Evolutionary conservation across 2,329 filamentous ascomycete species (phyloP).

Genomic region (Cadophora sp.): DNA sequence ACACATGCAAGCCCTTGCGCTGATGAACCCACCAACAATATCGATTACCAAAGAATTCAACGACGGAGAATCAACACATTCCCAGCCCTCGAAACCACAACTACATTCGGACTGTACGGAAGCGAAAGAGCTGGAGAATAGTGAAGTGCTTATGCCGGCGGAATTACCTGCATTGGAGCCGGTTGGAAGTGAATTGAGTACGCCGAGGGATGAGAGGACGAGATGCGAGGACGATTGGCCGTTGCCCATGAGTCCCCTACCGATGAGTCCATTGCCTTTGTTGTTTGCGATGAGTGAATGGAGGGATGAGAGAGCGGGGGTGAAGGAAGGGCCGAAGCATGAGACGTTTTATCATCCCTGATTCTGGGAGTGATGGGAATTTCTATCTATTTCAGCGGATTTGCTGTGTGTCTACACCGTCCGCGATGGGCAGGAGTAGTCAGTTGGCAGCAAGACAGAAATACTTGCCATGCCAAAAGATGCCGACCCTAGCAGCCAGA

Average conservation of each 20-base stretch:
- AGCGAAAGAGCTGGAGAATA: constrained; percentile 34
- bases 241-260: constrained; percentile 25
- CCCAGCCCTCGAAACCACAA: constrained; percentile 29
- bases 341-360: constrained; percentile 42
- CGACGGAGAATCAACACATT: neutral
- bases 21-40: neutral
- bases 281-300: constrained; percentile 38
- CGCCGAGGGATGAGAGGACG: constrained; percentile 25
- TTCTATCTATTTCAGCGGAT: too few species aligned
- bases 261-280: constrained; percentile 35
- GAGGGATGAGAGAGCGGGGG: constrained; percentile 35
- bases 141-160: constrained; percentile 31
- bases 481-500: too few species aligned
- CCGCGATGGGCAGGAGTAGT: too few species aligned
- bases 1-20: constrained; percentile 22
- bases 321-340: constrained; percentile 31
- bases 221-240: constrained; percentile 31
- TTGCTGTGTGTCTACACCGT: too few species aligned
- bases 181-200: constrained; percentile 37
- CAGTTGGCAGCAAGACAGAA: too few species aligned
- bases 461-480: too few species aligned
- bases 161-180: constrained; percentile 40
- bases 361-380: constrained; percentile 17
- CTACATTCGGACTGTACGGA: constrained; percentile 34
- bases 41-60: constrained; percentile 1